These are phyloP conservation scores for Globisporangium radiosum DNA, from an alignment of 352 stramenopile species.

Conservation along the genomic window DNA sequence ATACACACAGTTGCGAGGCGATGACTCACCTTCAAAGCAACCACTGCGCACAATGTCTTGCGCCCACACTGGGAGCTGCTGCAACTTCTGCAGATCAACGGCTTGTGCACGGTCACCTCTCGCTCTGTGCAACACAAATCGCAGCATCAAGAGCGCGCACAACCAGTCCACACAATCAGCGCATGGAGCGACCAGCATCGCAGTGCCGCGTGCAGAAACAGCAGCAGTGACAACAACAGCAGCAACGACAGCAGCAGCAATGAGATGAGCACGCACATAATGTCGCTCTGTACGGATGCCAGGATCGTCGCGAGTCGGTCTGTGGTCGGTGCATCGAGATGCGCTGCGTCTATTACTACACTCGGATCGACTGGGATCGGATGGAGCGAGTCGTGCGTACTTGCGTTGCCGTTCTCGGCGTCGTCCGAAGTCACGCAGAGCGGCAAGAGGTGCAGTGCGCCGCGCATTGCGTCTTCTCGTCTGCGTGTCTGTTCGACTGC, in stretches of 20 bases:
- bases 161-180: background rate
- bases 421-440: conserved; percentile 34
- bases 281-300: conserved; percentile 19
- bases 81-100: conserved; percentile 28
- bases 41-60: conserved; percentile 44
- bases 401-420: conserved; percentile 14
- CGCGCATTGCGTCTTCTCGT: conserved; percentile 29
- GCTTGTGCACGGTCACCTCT: conserved; percentile 2
- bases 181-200: background rate
- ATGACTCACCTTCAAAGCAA: conserved; percentile 33
- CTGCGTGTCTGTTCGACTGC: background rate
- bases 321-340: conserved; percentile 1
- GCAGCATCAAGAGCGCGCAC: background rate
- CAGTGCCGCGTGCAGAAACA: background rate
- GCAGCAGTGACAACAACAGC: too few species aligned
- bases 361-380: conserved; percentile 3
- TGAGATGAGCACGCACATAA: conserved; percentile 23
- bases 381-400: conserved; percentile 13
- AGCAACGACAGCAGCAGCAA: too few species aligned
- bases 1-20: background rate
- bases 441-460: conserved; percentile 46
- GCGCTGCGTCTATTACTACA: background rate
- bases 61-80: conserved; percentile 47
- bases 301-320: conserved; percentile 39
- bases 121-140: background rate